Conservation (phyloP, 1,284 basidiomycete genomes). For the Phylloporus sp. region DNA sequence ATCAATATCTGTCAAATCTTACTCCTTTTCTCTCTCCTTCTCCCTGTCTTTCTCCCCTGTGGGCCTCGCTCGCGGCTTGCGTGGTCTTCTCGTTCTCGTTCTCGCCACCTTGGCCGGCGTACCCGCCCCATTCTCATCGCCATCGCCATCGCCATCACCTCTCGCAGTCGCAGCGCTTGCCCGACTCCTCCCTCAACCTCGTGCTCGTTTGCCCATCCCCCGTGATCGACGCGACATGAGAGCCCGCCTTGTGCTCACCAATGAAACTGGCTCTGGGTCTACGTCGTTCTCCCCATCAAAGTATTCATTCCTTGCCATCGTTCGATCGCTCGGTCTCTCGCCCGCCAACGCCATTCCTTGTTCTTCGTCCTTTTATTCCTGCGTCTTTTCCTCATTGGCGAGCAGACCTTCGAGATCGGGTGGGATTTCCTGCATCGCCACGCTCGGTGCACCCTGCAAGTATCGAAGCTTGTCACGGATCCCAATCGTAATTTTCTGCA, state of each 20-base stretch:
- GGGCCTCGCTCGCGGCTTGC: constrained; percentile 39
- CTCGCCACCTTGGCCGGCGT: constrained; percentile 20
- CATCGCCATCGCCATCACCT: constrained; percentile 38
- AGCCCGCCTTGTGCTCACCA: constrained; percentile 24
- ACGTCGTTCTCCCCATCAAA: constrained; percentile 78
- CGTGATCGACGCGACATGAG: constrained; percentile 39
- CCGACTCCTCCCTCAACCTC: constrained; percentile 40
- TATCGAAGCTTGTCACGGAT: constrained; percentile 94
- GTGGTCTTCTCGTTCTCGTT: constrained; percentile 29
- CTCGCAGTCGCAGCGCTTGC: constrained; percentile 17
- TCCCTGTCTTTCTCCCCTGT: constrained; percentile 48
- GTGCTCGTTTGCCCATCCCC: constrained; percentile 34
- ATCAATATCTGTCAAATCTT: constrained; percentile 41
- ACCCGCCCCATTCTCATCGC: constrained; percentile 27
- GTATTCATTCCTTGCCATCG: constrained; percentile 68
- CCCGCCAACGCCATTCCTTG: constrained; percentile 63
- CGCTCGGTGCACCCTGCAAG: constrained; percentile 93
- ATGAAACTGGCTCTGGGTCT: constrained; percentile 52
- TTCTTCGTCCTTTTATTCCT: constrained; percentile 78
- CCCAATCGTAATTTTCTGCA: constrained; percentile 87
- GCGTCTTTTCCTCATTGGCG: constrained; percentile 76
- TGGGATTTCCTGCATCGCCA: constrained; percentile 96
- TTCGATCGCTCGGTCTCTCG: constrained; percentile 62
- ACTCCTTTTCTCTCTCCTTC: constrained; percentile 50
- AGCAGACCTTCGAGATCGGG: constrained; percentile 87